Evolutionary conservation across 2,329 filamentous ascomycete species (phyloP), one percentile per base, ranked within the genome.

Genomic region (Colletotrichum graminicola): DNA sequence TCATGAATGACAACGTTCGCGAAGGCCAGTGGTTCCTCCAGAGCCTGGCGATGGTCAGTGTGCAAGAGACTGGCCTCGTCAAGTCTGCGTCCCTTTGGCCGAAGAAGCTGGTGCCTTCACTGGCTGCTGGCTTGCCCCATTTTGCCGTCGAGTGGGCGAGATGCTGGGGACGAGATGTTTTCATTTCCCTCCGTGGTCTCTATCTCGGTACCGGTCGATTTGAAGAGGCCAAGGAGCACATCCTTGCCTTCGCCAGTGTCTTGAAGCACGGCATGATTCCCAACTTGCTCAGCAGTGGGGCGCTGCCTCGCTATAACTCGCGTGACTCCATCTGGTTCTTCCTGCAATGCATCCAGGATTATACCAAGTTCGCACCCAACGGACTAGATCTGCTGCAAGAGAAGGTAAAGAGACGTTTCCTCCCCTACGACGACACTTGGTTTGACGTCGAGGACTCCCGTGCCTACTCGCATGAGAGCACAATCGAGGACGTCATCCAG

Each of bases 251-350:
- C 82, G 95, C 93, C 2, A 97, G 94, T 79, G 95, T 99, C 14
- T 84, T 99, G 75, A 99, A 99, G 85, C 96, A 99, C 77, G 96
- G 96, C 62, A 97, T 98, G 94, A 95, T 99, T 68, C 96, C 96
- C 18, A 99, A 99, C 77, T 87, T 99, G 26, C 86, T 99, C 18
- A 92, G 94, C 74, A 94, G 93, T 71, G 95, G 96, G 8, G 93
- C 92, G 72, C 87, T 91, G 21, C 96, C 96, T 3, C 89, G 96
- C 34, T 99, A 98, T 84, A 99, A 99, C 80, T 95, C 96, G 54
- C 89, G 96, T 72, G 96, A 99, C 81, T 97, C 96, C 0, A 90
- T 98, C 52, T 99, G 96, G 96, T 99, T 98, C 86, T 97, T 97
- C 85, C 82, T 99, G 62, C 96, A 99, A 80, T 93, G 93, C 74